phyloP scores from a whole-genome alignment of 495 filamentous ascomycete species.

The Apiosordaria backusii region DNA sequence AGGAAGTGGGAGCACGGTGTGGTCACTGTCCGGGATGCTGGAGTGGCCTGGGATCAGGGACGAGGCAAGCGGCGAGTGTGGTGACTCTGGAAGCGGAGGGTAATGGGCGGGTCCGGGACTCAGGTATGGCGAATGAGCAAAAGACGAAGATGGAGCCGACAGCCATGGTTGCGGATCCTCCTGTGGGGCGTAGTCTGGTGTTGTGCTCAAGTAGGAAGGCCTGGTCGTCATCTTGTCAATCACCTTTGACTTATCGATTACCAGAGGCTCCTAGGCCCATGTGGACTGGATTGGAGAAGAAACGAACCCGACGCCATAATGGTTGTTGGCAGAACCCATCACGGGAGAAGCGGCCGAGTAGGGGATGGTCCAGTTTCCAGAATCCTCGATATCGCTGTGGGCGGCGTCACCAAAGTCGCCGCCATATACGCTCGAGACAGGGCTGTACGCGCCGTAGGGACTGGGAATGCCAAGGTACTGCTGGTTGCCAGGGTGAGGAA shows the following conservation, averaged over 20 bases:
- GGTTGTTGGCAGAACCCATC: conserved; percentile 37
- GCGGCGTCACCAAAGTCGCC: conserved; percentile 49
- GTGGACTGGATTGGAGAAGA: conserved; percentile 51
- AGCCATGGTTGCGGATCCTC: conserved; percentile 30
- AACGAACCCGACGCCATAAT: conserved; percentile 55
- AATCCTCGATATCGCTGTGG: conserved; percentile 55
- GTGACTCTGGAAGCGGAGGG: conserved; percentile 38
- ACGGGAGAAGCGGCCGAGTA: conserved; percentile 36
- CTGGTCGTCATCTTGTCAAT: conserved; percentile 49
- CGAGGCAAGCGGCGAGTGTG: conserved; percentile 25
- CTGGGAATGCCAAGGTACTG: conserved; percentile 57
- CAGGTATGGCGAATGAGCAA: conserved; percentile 38
- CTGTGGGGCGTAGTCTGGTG: conserved; percentile 33
- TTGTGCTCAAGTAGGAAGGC: conserved; percentile 39
- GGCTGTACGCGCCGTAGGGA: conserved; percentile 52
- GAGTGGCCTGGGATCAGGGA: conserved; percentile 23
- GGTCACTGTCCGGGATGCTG: conserved; percentile 27
- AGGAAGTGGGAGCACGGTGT: conserved; percentile 22
- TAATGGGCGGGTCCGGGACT: conserved; percentile 33
- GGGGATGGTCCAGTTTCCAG: conserved; percentile 38
- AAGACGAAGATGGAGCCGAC: conserved; percentile 20
- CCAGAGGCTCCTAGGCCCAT: conserved; percentile 45
- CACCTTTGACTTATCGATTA: conserved; percentile 37
- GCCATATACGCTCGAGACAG: conserved; percentile 49
- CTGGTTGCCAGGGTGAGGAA: conserved; percentile 28